Evolutionary conservation across 176 grass and related monocot species (phyloP).

Genomic region (Ensete ventricosum): DNA sequence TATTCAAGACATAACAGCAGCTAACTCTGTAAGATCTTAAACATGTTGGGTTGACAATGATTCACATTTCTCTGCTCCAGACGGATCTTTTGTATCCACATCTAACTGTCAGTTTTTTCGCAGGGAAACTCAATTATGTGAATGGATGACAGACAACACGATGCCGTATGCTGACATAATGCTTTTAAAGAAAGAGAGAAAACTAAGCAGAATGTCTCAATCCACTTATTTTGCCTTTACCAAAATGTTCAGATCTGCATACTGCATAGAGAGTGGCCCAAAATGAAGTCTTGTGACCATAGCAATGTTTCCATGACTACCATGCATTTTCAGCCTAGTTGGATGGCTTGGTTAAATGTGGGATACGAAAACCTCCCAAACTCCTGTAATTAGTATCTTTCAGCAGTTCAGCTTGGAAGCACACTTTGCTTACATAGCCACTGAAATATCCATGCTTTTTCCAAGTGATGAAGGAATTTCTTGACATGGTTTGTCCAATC

Average conservation of each 20-base stretch:
- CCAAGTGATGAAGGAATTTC: conserved; percentile 35
- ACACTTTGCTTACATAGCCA: conserved; percentile 37
- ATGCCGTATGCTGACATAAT: not conserved
- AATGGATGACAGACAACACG: not conserved
- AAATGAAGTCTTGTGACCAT: not conserved
- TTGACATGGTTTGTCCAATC: conserved; percentile 30
- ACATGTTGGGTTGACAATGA: no score
- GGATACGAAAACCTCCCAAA: not conserved
- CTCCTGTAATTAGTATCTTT: not conserved
- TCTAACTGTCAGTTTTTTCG: no score
- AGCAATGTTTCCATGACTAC: not conserved
- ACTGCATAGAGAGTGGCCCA: not conserved
- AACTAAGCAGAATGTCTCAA: not conserved
- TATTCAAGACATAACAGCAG: no score
- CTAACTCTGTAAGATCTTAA: no score
- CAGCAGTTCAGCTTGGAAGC: not conserved
- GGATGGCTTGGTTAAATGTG: not conserved
- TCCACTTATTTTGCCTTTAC: not conserved
- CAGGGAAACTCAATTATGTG: not conserved
- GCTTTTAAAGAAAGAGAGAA: conserved; percentile 1
- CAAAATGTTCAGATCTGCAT: not conserved
- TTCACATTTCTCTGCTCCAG: no score
- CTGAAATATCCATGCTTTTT: conserved; percentile 48
- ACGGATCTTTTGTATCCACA: no score
- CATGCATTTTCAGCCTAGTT: not conserved